A percentile compares a stretch with the other conserved stretches of the same genome.
Evolutionary conservation across 2,329 filamentous ascomycete genomes (phyloP).

Genomic region (Fusarium sp.): DNA sequence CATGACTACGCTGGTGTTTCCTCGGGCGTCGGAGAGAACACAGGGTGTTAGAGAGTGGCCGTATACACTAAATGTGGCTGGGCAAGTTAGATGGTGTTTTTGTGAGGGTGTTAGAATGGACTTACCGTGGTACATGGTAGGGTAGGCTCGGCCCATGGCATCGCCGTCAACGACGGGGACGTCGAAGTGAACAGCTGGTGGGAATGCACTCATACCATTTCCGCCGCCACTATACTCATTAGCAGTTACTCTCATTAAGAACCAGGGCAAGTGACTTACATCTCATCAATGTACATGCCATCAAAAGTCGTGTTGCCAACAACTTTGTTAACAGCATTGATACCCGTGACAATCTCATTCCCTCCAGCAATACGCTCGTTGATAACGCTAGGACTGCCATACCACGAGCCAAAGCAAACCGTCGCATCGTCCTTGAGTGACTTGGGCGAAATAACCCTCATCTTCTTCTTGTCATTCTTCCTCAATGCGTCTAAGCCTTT

Average conservation of each 20-base stretch:
- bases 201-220: constrained; percentile 55
- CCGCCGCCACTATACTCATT: constrained; percentile 51
- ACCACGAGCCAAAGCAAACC: constrained; percentile 60
- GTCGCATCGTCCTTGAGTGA: constrained; percentile 54
- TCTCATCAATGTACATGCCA: constrained; percentile 54
- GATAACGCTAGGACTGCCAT: constrained; percentile 58
- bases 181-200: constrained; percentile 52
- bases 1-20: constrained; percentile 53
- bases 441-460: constrained; percentile 57
- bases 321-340: constrained; percentile 53
- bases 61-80: constrained; percentile 56
- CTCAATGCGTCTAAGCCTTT: constrained; percentile 56
- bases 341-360: constrained; percentile 54
- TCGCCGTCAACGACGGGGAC: constrained; percentile 55
- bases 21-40: constrained; percentile 54
- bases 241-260: neutral
- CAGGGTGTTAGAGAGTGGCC: constrained; percentile 54
- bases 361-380: constrained; percentile 55
- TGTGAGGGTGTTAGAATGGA: fast-evolving
- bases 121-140: constrained; percentile 54
- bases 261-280: constrained; percentile 46
- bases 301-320: constrained; percentile 50
- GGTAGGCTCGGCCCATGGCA: constrained; percentile 56
- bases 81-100: neutral
- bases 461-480: constrained; percentile 51